Base-by-base conservation (phyloP, 164 flowering plant species). In the Liriodendron chinense region DNA sequence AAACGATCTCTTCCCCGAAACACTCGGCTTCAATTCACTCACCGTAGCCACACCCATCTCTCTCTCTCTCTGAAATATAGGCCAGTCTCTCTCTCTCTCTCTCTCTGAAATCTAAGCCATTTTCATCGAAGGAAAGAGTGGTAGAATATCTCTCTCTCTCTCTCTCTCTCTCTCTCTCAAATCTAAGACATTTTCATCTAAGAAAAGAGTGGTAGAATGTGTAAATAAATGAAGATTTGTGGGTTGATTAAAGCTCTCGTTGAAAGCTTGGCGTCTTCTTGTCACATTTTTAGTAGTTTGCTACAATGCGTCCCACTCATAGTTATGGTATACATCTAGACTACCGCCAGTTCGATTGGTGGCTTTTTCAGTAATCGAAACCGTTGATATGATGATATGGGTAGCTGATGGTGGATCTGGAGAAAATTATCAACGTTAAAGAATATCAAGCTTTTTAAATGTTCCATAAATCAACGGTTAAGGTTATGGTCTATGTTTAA, bases 1-100 rank as follows among this genome's bases (percentile, higher is more conserved):
- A 83, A 92, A 90, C 1, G 86, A 63, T 72, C 96, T 87, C 89
- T 91, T 93, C 75, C 95, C 98, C 20, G 97, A 89, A n/a, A 94
- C 84, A 73, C 91, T 91, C 12, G 98, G 87, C 88, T 93, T 92
- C 86, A 92, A 74, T 73, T 93, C 98, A 69, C 81, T 84, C 76
- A 91, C 81, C 9, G 91, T 88, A 3, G 85, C 86, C 49, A 93
- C 92, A 66, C 97, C 98, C 78, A 94, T 94, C 66, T 81, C 75
- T 22, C 24, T 67, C 73, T 21, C 23, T 62, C 23, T 21, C 23
- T 21, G n/a, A n/a, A n/a, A n/a, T n/a, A n/a, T n/a, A n/a, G n/a
- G n/a, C n/a, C n/a, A n/a, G n/a, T n/a, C 65, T 22, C 65, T 63
- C 25, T 63, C 10, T 22, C n/a, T n/a, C 5, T 73, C n/a, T 65